Base-by-base conservation (phyloP, 768 basidiomycete species). In the Sutorius australiensis region DNA sequence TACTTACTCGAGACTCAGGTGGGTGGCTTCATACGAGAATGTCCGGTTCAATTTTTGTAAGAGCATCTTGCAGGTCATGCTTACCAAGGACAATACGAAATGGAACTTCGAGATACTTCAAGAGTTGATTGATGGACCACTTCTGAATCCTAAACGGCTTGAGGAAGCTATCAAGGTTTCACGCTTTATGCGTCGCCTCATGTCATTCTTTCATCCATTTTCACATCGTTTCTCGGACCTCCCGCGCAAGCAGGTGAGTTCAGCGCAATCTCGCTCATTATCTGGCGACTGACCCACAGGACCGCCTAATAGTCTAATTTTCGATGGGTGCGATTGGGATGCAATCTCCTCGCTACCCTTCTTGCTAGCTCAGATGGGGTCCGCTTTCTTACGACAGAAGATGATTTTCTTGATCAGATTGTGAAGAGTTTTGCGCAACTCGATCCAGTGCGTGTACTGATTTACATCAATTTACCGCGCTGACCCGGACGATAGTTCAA, bases 161-260 rank as follows among this genome's bases (percentile, higher is more conserved):
- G 95, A 99, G 64, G 97, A 99, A 70, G 92, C 92, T 3, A 90
- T 95, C 64, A 89, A 86, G 65, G 92, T 86, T 13, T 86, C 89
- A 12, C 84, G 90, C 58, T 95, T 95, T 60, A 84, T 95, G 51
- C 81, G 88, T n/a, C 78, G 92, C 32, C 73, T 99, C n/a, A 85
- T 95, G 77, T 80, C 84, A 0, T 98, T 98, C 74, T 98, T 89
- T 66, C 89, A 95, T 64, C 97, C 97, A 1, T 88, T 91, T 66
- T 86, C 76, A 51, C 87, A 87, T 68, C 83, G 90, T 14, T 98
- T 97, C 69, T 89, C 90, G 3, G 87, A 92, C 60, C 77, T 98
- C 62, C 80, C 80, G 21, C 80, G 81, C 57, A 84, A 77, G 39
- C 85, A 83, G 68, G 94, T 80, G 50, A 50, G 53, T 41, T 32